Evolutionary conservation across 2,329 filamentous ascomycete genomes (phyloP).

Genomic region (Monilinia fructicola): DNA sequence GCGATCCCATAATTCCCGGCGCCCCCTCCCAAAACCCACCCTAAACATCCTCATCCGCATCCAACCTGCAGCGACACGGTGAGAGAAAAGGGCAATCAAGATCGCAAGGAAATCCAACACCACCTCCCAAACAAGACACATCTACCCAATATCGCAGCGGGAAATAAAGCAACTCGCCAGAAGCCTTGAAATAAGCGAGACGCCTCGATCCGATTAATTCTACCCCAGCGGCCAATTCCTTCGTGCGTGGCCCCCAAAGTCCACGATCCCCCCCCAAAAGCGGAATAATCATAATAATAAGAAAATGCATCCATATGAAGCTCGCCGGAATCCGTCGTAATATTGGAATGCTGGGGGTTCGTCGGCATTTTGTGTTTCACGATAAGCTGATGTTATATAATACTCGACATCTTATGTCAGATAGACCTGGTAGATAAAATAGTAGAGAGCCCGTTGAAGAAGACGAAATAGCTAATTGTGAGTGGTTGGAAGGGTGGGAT

Average conservation of each 20-base stretch:
- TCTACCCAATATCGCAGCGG: too few relatives aligned
- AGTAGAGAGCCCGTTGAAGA: too few relatives aligned
- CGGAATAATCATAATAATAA: too few relatives aligned
- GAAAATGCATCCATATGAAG: not conserved
- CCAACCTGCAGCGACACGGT: not conserved
- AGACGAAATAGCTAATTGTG: not conserved
- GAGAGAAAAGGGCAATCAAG: not conserved
- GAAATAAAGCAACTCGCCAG: too few relatives aligned
- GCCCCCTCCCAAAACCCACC: not conserved
- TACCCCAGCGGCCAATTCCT: not conserved
- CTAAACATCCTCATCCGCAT: not conserved
- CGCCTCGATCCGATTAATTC: not conserved
- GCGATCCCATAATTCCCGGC: not conserved
- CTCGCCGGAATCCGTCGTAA: not conserved
- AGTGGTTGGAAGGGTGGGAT: not conserved
- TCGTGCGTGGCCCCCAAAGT: not conserved
- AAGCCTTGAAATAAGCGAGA: not conserved
- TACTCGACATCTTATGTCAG: not conserved
- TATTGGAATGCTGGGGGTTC: not conserved
- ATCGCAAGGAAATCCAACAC: not conserved
- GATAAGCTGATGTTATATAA: not conserved
- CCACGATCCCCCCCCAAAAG: too few relatives aligned
- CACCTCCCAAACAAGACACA: too few relatives aligned
- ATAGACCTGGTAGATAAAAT: not conserved
- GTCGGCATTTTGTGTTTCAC: not conserved